Percentiles rank a stretch among this genome's conserved stretches.
These are phyloP conservation scores for Candida gorgasii DNA, from an alignment of 805 yeast species.

Conservation along the genomic window DNA sequence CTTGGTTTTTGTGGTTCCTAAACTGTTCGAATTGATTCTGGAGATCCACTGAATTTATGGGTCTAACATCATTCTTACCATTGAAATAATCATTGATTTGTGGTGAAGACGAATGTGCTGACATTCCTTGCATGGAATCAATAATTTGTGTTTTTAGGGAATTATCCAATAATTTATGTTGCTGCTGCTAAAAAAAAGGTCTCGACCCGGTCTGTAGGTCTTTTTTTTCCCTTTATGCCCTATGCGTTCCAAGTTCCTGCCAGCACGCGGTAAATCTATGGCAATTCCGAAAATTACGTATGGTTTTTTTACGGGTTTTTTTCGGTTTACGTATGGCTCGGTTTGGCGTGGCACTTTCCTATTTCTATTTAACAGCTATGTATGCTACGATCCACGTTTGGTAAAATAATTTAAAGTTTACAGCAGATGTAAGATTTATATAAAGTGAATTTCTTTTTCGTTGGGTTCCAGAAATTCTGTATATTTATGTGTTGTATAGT, in stretches of 20 bases:
- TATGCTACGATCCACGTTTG: too few relatives aligned
- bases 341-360: too few relatives aligned
- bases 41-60: background rate
- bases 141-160: too few relatives aligned
- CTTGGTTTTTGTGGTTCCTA: conserved; percentile 1
- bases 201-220: background rate
- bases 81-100: conserved; percentile 4
- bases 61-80: background rate
- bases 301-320: background rate
- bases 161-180: background rate
- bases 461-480: background rate
- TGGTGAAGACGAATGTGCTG: background rate
- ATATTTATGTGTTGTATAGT: background rate
- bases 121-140: background rate
- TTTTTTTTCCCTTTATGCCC: too few relatives aligned
- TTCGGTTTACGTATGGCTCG: background rate
- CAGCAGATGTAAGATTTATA: background rate
- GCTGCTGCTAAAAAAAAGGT: background rate
- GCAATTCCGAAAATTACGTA: background rate
- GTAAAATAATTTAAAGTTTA: background rate
- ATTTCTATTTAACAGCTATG: too few relatives aligned
- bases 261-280: conserved; percentile 1
- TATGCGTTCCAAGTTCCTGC: too few relatives aligned
- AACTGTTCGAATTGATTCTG: conserved; percentile 2
- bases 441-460: background rate